Percentiles rank a stretch among this genome's conserved stretches.
Conservation (phyloP, 2,329 filamentous ascomycete species). For the Alternaria sp. region DNA sequence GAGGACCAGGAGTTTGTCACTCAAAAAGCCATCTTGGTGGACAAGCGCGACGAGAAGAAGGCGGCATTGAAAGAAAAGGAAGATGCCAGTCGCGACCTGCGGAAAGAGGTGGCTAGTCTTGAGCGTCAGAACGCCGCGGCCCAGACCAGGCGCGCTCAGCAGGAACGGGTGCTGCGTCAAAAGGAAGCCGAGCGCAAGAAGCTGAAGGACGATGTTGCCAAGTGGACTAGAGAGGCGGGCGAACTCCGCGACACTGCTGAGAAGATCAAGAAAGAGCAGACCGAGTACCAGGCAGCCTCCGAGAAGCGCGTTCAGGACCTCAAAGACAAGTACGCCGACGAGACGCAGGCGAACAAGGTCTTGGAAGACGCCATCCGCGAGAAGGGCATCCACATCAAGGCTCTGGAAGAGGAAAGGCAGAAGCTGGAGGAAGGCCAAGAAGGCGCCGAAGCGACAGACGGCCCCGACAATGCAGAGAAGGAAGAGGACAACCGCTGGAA, state of each 20-base stretch:
- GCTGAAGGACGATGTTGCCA: slow-evolving; percentile 71
- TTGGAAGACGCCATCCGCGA: slow-evolving; percentile 77
- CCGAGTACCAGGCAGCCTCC: slow-evolving; percentile 40
- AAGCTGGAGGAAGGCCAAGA: slow-evolving; percentile 54
- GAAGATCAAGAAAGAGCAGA: slow-evolving; percentile 51
- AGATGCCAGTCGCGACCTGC: slow-evolving; percentile 83
- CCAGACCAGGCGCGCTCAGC: slow-evolving; percentile 78
- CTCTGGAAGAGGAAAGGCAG: slow-evolving; percentile 73
- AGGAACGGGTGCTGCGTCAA: slow-evolving; percentile 73
- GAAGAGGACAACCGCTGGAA: slow-evolving; percentile 65
- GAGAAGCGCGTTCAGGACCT: slow-evolving; percentile 51
- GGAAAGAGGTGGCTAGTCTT: slow-evolving; percentile 77
- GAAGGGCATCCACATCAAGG: slow-evolving; percentile 73
- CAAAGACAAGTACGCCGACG: slow-evolving; percentile 50
- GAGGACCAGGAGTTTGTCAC: slow-evolving; percentile 60
- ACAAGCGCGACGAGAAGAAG: slow-evolving; percentile 79
- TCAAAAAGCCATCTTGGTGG: slow-evolving; percentile 62
- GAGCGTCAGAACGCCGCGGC: slow-evolving; percentile 82
- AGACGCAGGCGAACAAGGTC: slow-evolving; percentile 59
- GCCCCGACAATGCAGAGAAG: slow-evolving; percentile 48
- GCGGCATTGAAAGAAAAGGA: slow-evolving; percentile 87
- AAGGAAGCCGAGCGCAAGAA: slow-evolving; percentile 73
- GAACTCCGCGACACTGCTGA: slow-evolving; percentile 62
- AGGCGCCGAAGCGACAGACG: slow-evolving; percentile 47
- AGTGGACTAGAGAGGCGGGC: slow-evolving; percentile 70